These are phyloP conservation scores for Aureobasidium zeae DNA, from an alignment of 2,329 filamentous ascomycete genomes.

Conservation along the genomic window DNA sequence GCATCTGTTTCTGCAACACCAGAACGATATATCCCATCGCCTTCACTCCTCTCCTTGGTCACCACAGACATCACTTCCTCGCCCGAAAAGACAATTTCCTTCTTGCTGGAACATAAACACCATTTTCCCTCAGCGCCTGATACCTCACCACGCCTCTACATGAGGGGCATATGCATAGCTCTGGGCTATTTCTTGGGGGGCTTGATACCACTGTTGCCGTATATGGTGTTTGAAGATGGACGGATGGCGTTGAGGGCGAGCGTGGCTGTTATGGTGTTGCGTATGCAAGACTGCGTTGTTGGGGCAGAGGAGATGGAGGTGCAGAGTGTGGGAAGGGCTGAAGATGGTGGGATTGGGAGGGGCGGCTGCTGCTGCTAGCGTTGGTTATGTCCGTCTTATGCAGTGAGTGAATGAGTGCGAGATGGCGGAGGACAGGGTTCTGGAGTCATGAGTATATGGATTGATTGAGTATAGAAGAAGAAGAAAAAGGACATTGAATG, in stretches of 20 bases:
- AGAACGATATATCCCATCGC: constrained; percentile 2
- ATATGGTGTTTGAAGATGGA: constrained; percentile 46
- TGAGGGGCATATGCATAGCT: constrained; percentile 56
- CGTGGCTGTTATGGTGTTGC: constrained; percentile 52
- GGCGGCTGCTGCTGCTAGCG: constrained; percentile 56
- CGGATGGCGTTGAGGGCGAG: constrained; percentile 49
- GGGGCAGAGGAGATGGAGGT: constrained; percentile 27
- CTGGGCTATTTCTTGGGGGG: constrained; percentile 62
- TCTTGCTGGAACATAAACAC: constrained; percentile 31
- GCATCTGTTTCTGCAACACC: constrained; percentile 1
- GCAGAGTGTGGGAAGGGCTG: constrained; percentile 33
- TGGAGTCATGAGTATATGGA: too few species aligned
- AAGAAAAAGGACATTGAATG: background rate
- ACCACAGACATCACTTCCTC: background rate
- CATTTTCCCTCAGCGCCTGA: constrained; percentile 35
- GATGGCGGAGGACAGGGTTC: too few species aligned
- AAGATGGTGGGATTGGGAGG: constrained; percentile 59
- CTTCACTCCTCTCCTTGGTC: background rate
- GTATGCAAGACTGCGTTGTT: constrained; percentile 53
- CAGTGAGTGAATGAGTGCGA: constrained; percentile 5
- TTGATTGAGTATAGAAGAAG: background rate
- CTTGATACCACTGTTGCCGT: constrained; percentile 60
- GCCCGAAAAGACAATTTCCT: constrained; percentile 5
- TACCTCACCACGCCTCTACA: constrained; percentile 34
- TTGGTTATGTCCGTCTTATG: constrained; percentile 32